Percentiles rank a stretch among this genome's conserved stretches.
Conservation (phyloP, 2,329 filamentous ascomycete genomes). For the Teratosphaeria pseudoeucalypti region DNA sequence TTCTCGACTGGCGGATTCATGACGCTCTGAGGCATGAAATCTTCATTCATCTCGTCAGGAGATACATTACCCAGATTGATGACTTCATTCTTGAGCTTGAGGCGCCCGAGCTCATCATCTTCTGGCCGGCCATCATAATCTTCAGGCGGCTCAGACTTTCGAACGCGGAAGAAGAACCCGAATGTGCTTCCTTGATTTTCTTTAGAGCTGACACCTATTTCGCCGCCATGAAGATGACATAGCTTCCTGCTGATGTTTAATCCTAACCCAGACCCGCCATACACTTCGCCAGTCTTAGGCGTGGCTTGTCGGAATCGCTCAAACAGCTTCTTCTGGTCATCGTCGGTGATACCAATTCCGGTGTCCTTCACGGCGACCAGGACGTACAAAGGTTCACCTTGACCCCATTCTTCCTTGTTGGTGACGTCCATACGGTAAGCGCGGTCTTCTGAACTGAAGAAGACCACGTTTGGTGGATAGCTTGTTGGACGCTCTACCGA, state of each 20-base stretch:
- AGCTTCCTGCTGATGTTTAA: constrained; percentile 38
- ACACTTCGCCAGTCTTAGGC: constrained; percentile 26
- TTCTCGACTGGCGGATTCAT: constrained; percentile 23
- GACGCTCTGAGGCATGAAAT: constrained; percentile 12
- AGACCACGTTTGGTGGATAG: constrained; percentile 36
- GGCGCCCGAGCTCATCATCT: constrained; percentile 1
- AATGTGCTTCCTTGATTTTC: constrained; percentile 31
- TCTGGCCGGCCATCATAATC: constrained; percentile 3
- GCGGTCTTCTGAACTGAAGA: constrained; percentile 29
- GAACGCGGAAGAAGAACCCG: constrained; percentile 32
- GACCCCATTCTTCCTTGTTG: constrained; percentile 31
- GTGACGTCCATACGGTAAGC: constrained; percentile 32
- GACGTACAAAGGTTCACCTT: constrained; percentile 30
- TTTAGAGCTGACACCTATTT: constrained; percentile 34
- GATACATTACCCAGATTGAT: constrained; percentile 1
- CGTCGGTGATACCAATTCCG: constrained; percentile 32
- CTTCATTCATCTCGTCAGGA: constrained; percentile 5
- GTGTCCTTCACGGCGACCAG: constrained; percentile 36
- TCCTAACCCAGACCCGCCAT: constrained; percentile 36
- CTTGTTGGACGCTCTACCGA: constrained; percentile 26
- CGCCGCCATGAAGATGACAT: constrained; percentile 34
- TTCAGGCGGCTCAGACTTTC: constrained; percentile 6
- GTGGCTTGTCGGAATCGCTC: constrained; percentile 31
- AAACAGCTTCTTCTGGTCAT: constrained; percentile 33
- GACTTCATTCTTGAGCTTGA: not conserved